Conservation (phyloP, 2,329 filamentous ascomycete genomes). For the Monilinia polystroma region DNA sequence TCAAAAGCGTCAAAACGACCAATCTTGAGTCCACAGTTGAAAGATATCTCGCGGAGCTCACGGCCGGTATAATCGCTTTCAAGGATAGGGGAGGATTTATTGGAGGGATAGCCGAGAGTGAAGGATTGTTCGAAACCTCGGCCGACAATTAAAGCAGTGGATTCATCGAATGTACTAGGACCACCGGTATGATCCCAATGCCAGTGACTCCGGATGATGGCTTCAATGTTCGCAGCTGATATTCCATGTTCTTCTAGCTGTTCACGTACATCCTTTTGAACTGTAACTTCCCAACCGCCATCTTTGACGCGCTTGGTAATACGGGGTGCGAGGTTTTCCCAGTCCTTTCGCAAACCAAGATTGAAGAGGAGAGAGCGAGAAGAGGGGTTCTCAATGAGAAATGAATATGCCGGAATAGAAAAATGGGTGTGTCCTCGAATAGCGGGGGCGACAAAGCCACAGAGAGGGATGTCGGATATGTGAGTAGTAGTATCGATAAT, state of each 20-base stretch:
- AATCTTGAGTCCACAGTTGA: conserved; percentile 43
- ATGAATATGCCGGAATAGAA: conserved; percentile 46
- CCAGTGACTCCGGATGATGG: conserved; percentile 41
- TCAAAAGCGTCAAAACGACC: conserved; percentile 50
- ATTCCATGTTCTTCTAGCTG: conserved; percentile 44
- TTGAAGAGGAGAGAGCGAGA: conserved; percentile 41
- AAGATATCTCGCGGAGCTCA: conserved; percentile 41
- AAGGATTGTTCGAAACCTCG: conserved; percentile 47
- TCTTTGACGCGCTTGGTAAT: conserved; percentile 38
- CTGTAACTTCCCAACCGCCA: conserved; percentile 42
- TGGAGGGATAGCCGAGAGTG: conserved; percentile 47
- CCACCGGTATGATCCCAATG: conserved; percentile 48
- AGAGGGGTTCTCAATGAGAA: conserved; percentile 49
- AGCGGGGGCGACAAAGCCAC: conserved; percentile 30
- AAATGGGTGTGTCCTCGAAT: conserved; percentile 43
- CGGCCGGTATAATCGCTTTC: conserved; percentile 45
- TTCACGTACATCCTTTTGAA: conserved; percentile 46
- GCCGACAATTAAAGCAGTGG: conserved; percentile 48
- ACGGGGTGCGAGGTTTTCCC: conserved; percentile 42
- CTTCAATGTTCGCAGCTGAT: conserved; percentile 40
- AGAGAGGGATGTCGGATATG: conserved; percentile 32
- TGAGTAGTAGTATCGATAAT: conserved; percentile 40
- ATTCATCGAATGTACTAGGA: conserved; percentile 44
- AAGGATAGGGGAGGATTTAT: conserved; percentile 42
- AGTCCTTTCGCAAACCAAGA: conserved; percentile 46